These are phyloP conservation scores for Neofusicoccum kwambonambiense DNA, from an alignment of 2,329 filamentous ascomycete genomes.

Conservation along the genomic window DNA sequence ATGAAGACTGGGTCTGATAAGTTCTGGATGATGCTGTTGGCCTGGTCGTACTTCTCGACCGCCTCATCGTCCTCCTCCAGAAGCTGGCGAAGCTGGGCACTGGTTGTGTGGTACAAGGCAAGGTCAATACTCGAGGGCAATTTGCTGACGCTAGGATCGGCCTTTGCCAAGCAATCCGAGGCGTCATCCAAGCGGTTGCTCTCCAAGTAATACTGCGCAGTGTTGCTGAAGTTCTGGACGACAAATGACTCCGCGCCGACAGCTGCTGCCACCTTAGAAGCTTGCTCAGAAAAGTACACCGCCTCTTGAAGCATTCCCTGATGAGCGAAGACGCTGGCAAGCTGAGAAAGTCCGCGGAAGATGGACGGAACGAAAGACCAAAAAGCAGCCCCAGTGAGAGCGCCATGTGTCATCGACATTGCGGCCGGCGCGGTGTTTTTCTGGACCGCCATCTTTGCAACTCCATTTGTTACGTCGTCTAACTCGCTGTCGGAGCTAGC, in stretches of 20 bases:
- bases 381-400: constrained; percentile 63
- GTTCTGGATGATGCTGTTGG: constrained; percentile 45
- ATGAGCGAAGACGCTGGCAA: constrained; percentile 77
- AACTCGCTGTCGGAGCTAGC: constrained; percentile 7
- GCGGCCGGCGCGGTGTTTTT: constrained; percentile 31
- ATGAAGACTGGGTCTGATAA: constrained; percentile 39
- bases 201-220: constrained; percentile 49
- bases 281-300: constrained; percentile 82
- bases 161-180: constrained; percentile 53
- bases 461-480: constrained; percentile 22
- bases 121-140: constrained; percentile 52
- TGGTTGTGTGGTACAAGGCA: constrained; percentile 50
- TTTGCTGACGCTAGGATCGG: constrained; percentile 43
- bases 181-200: constrained; percentile 52
- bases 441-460: constrained; percentile 31
- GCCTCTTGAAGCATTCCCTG: constrained; percentile 87
- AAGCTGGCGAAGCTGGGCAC: constrained; percentile 51
- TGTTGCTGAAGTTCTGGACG: constrained; percentile 45
- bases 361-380: constrained; percentile 78
- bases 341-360: constrained; percentile 67
- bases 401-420: constrained; percentile 45
- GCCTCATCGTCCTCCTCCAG: constrained; percentile 50
- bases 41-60: constrained; percentile 48
- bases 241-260: constrained; percentile 60
- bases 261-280: constrained; percentile 71